These are phyloP conservation scores for Solanum appendiculatum DNA, from an alignment of 257 asterid species.

Conservation along the genomic window DNA sequence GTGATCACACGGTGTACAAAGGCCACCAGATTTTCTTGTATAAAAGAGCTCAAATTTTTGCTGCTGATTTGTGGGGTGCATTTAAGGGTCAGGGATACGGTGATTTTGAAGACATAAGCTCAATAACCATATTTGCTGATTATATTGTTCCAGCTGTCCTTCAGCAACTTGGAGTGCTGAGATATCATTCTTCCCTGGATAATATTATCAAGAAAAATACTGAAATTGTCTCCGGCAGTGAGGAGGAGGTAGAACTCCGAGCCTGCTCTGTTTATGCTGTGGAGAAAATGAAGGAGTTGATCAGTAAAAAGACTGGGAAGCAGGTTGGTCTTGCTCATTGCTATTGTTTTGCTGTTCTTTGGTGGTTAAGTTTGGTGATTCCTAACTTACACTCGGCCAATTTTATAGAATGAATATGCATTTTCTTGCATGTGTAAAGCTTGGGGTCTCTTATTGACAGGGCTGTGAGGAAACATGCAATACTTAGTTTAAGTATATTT, in stretches of 20 bases:
- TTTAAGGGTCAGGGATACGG: conserved; percentile 89
- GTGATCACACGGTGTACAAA: conserved; percentile 89
- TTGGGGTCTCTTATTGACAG: background rate
- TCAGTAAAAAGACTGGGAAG: conserved; percentile 55
- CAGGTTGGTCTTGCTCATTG: conserved; percentile 37
- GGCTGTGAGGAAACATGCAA: background rate
- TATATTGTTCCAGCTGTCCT: conserved; percentile 96
- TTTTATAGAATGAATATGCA: background rate
- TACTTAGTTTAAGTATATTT: background rate
- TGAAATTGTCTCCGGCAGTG: conserved; percentile 78
- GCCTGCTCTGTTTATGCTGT: conserved; percentile 92
- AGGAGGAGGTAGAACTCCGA: conserved; percentile 93
- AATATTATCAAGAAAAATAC: conserved; percentile 29
- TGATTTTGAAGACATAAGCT: conserved; percentile 60
- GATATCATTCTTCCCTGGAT: conserved; percentile 49
- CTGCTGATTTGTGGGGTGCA: conserved; percentile 97
- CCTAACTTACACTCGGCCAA: background rate
- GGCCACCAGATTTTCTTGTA: conserved; percentile 95
- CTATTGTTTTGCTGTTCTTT: background rate
- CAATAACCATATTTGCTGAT: conserved; percentile 93
- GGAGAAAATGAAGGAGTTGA: conserved; percentile 71
- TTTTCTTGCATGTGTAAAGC: background rate
- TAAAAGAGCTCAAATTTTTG: conserved; percentile 98
- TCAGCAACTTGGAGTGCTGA: conserved; percentile 79
- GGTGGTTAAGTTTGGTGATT: background rate